Evolutionary conservation across 495 filamentous ascomycete genomes (phyloP).

Genomic region (Trichocladium uniseriatum): DNA sequence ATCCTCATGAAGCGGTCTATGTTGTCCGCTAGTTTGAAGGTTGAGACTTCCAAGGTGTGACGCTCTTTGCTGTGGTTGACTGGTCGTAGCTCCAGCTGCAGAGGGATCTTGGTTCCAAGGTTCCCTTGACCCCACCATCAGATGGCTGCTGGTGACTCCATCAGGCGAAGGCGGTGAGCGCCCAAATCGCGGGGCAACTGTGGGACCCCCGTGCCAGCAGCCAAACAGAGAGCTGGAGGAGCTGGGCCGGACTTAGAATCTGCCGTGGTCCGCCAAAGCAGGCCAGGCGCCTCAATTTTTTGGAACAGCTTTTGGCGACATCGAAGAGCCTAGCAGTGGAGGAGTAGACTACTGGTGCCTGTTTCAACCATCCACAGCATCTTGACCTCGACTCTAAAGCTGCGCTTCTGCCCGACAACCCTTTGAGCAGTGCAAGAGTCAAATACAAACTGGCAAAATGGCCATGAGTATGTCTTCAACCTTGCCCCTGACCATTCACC

Average conservation of each 20-base stretch:
- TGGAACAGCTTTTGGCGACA: slow-evolving; percentile 20
- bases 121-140: slow-evolving; percentile 11
- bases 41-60: not conserved
- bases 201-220: not conserved
- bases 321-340: slow-evolving; percentile 17
- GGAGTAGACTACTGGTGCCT: slow-evolving; percentile 12
- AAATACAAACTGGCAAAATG: slow-evolving; percentile 30
- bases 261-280: slow-evolving; percentile 20
- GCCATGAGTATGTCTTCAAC: slow-evolving; percentile 36
- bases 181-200: slow-evolving; percentile 14
- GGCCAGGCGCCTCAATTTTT: slow-evolving; percentile 23
- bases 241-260: slow-evolving; percentile 21
- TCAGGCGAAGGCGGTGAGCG: slow-evolving; percentile 14
- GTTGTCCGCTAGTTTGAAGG: too few species aligned
- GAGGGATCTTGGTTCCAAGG: not conserved
- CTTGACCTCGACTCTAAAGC: slow-evolving; percentile 4
- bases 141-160: not conserved
- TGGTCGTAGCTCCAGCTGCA: too few species aligned
- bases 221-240: slow-evolving; percentile 16
- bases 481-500: too few species aligned
- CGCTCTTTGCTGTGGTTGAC: too few species aligned
- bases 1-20: too few species aligned
- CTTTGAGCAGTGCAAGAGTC: not conserved
- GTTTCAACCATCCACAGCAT: slow-evolving; percentile 6
- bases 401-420: slow-evolving; percentile 3